Evolutionary conservation across 1,284 basidiomycete species (phyloP).

Genomic region (Rhodofomes roseus): DNA sequence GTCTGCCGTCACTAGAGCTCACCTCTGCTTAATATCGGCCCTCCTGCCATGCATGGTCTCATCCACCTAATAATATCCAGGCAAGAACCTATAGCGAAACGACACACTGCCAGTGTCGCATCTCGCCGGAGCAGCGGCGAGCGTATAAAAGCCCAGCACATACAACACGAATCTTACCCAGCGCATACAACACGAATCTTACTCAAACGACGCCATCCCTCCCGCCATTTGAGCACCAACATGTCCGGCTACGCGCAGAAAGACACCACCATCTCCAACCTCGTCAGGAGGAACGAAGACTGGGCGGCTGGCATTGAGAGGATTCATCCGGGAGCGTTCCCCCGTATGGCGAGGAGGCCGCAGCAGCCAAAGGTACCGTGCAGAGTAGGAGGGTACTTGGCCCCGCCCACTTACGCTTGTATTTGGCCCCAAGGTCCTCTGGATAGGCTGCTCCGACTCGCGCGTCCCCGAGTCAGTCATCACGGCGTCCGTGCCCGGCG

Average conservation of each 20-base stretch:
- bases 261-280: neutral
- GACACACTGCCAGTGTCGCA: neutral
- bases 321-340: neutral
- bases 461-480: conserved; percentile 42
- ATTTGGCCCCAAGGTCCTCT: conserved; percentile 32
- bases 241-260: neutral
- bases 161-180: too few species aligned
- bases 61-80: neutral
- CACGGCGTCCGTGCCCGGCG: conserved; percentile 38
- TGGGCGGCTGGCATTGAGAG: neutral
- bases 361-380: neutral
- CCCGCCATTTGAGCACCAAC: neutral
- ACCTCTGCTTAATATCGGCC: neutral
- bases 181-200: too few species aligned
- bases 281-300: neutral
- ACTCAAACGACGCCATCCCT: too few species aligned
- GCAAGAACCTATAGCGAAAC: neutral
- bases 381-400: neutral
- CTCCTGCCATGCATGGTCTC: neutral
- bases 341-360: neutral
- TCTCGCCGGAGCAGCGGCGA: neutral
- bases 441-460: conserved; percentile 55
- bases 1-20: too few species aligned
- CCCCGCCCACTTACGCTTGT: neutral
- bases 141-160: neutral